These are phyloP conservation scores for Metschnikowia colocasiae DNA, from an alignment of 805 yeast genomes.

Conservation along the genomic window DNA sequence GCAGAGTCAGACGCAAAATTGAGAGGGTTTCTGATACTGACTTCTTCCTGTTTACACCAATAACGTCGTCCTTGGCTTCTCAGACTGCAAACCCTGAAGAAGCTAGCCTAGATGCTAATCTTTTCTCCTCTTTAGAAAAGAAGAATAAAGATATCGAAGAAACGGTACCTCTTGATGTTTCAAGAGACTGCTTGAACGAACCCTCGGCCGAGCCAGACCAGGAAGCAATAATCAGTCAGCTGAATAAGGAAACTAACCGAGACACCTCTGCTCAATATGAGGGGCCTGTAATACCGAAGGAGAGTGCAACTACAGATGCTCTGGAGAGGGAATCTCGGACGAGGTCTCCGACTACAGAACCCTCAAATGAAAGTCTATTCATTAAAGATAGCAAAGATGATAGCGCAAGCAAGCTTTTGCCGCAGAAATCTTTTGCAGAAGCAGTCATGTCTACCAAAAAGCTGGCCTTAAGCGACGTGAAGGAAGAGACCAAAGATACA, in stretches of 20 bases:
- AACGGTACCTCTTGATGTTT: neutral
- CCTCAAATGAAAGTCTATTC: neutral
- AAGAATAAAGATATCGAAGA: neutral
- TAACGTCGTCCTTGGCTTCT: constrained; percentile 5
- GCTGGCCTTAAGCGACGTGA: neutral
- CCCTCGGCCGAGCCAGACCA: neutral
- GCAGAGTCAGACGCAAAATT: constrained; percentile 30
- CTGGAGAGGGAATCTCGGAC: neutral
- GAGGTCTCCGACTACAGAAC: neutral
- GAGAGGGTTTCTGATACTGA: constrained; percentile 32
- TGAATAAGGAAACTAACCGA: neutral
- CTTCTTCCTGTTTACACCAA: constrained; percentile 29
- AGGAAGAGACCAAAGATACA: neutral
- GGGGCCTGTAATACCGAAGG: neutral
- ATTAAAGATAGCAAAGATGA: neutral
- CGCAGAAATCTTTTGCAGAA: constrained; percentile 2
- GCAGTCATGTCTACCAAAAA: constrained; percentile 3
- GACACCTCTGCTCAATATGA: neutral
- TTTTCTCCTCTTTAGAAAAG: neutral
- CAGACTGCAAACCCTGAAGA: neutral
- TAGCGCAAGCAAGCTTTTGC: neutral
- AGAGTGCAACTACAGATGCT: neutral
- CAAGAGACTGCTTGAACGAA: neutral
- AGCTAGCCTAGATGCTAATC: neutral
- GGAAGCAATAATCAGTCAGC: neutral